Evolutionary conservation across 768 basidiomycete genomes (phyloP), one percentile per base, ranked within the genome.

Genomic region (Phylloporus sp.): DNA sequence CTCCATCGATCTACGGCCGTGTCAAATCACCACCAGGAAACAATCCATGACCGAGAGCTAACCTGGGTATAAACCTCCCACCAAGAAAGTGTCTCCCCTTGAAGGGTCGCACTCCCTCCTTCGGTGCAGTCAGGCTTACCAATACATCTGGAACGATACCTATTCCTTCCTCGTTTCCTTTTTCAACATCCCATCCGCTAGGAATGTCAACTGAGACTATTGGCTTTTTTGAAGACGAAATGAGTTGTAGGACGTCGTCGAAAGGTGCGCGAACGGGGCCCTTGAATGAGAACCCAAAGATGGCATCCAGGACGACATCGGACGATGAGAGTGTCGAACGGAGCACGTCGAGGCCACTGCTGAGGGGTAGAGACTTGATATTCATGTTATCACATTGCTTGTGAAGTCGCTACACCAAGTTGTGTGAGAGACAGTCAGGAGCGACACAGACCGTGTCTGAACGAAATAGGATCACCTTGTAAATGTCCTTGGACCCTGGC

Each of bases 241-340:
- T 71, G 7, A 90, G 73, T 8, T 79, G 75, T 2, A 99, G 78
- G 34, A 85, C 86, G 0, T 71, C 63, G 59, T 92, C 85, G 70
- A 98, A 99, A 0, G 97, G 97, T 8, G 85, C 70, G 11, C 97
- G 86, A 6, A 94, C 79, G 31, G 97, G 95, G 0, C 88, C 87
- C 52, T 87, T 78, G 80, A 98, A 99, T 1, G 95, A 97, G 74
- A 99, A 98, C 5, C 95, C 97, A 60, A 99, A 99, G 51, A 99
- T 88, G 5, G 95, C 92, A 64, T 99, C 97, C 48, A 99, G 76
- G 18, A 98, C 80, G 38, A 97, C 84, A 67, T 97, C 90, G 5
- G 82, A 80, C 27, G 78, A 73, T 7, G 73, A 62, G 32, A 88
- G 74, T 6, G 80, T 79, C 38, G 71, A 64, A 42, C 71, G 66